Base-by-base conservation (phyloP, 805 yeast species). In the Blastobotrys parvus region DNA sequence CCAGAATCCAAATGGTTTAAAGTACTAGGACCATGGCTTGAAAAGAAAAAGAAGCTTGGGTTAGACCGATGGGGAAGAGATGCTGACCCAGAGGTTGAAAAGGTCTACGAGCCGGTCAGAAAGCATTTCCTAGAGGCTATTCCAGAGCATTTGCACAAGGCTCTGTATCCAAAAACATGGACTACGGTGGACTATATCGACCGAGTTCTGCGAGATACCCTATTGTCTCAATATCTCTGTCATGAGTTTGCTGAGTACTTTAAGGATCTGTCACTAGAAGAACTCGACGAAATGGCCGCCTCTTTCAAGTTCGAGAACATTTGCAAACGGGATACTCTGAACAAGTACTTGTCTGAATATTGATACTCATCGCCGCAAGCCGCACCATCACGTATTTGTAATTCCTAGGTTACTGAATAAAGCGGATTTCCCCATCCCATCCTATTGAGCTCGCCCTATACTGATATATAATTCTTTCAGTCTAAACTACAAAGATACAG, bases 31-130 rank as follows among this genome's bases (percentile, higher is more conserved):
- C 59, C 63, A 4, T 72, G 64, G 60, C 55, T 72, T 39, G 50
- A 54, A 41, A 69, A 69, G 59, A 72, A 72, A 58, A 63, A 65
- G 48, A 49, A 56, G 20, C 55, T 72, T 22, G 77, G 75, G 19
- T 59, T 72, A 46, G 77, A 72, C 52, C 57, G 60, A 51, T 72
- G 77, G 77, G 77, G 76, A 21, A 62, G 62, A 41, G 72, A 71
- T 45, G 65, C 70, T 42, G 69, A 58, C 39, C 69, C 73, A 4
- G 56, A 66, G 44, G 50, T 60, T 41, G 68, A 61, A 22, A 49
- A 58, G n/a, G 50, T 70, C 30, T 70, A 70, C 54, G 56, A 58
- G 20, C 57, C 54, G 20, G 55, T 72, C 48, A 57, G 56, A 32
- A 49, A 59, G 21, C 75, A 70, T 43, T 59, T 71, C 51, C 50